Conservation (phyloP, 129 eudicot genomes). For the Helianthus annuus region HanXRQr2.0-SUNRISE NC_035436.2:19242439-19242938, state of each 20-base stretch:
- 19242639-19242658: neutral
- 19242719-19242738: neutral
- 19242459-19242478: neutral
- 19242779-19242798: constrained; percentile 82
- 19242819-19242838: constrained; percentile 97
- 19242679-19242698: neutral
- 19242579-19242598: neutral
- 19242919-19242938: neutral
- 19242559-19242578: neutral
- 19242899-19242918: constrained; percentile 9
- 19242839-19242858: constrained; percentile 96
- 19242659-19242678: neutral
- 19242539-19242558: neutral
- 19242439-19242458: no score
- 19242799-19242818: constrained; percentile 81
- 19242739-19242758: constrained; percentile 9
- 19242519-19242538: neutral
- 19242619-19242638: neutral
- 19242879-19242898: constrained; percentile 66
- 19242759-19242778: constrained; percentile 93
- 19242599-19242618: neutral
- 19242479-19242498: neutral
- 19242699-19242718: neutral
- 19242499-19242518: neutral
- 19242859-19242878: constrained; percentile 69